phyloP scores from a whole-genome alignment of 2,329 filamentous ascomycete species.

The Colletotrichum filicis region DNA sequence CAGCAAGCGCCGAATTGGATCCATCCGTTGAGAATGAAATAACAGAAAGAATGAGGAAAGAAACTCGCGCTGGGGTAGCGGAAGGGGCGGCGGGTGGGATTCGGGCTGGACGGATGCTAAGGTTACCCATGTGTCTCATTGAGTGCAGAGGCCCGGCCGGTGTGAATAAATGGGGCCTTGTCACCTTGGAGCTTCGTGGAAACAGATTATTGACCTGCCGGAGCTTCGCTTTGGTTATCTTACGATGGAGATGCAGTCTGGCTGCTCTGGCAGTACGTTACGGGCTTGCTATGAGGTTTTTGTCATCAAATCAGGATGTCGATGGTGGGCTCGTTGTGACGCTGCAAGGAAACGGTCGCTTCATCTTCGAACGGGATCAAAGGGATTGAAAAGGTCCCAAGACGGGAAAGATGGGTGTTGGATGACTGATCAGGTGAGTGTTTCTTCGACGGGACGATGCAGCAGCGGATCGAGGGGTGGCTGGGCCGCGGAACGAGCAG shows the following conservation, averaged over 20 bases:
- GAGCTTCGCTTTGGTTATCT: background rate
- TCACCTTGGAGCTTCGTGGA: background rate
- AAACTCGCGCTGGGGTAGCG: background rate
- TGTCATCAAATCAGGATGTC: conserved; percentile 5
- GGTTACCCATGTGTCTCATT: background rate
- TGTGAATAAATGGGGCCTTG: background rate
- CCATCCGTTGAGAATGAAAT: background rate
- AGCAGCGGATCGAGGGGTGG: background rate
- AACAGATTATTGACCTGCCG: background rate
- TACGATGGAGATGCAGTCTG: background rate
- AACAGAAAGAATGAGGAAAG: background rate
- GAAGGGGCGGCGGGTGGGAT: conserved; percentile 19
- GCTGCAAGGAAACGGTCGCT: conserved; percentile 10
- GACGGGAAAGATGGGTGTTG: background rate
- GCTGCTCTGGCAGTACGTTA: background rate
- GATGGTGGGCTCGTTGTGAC: conserved; percentile 13
- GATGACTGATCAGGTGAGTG: conserved; percentile 15
- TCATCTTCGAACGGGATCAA: background rate
- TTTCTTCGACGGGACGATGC: background rate
- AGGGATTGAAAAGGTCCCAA: background rate
- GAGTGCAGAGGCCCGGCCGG: background rate
- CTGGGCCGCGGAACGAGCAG: background rate
- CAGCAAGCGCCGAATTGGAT: background rate
- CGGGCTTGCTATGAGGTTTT: conserved; percentile 13
- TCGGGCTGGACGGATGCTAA: conserved; percentile 13